phyloP scores from a whole-genome alignment of 345 rosid genomes.

The Barbarea vulgaris region DNA sequence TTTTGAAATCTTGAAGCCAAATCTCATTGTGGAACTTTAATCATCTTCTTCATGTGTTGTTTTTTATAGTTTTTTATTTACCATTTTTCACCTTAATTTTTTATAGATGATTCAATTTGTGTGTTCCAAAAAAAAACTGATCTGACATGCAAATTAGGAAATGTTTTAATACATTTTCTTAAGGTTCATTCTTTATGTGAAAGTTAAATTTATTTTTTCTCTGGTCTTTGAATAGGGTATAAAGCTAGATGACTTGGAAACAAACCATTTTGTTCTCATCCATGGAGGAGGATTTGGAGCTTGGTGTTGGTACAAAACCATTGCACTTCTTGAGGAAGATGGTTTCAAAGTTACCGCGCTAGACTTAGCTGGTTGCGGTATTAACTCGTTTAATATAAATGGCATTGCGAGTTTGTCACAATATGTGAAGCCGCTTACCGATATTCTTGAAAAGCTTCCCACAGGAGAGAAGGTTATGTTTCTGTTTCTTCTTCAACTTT shows the following conservation, averaged over 20 bases:
- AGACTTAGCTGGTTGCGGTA: constrained; percentile 93
- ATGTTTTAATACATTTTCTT: neutral
- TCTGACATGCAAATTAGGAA: neutral
- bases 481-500: constrained; percentile 9
- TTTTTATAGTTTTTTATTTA: neutral
- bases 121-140: neutral
- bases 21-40: neutral
- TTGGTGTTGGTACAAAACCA: constrained; percentile 99
- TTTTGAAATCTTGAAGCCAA: neutral
- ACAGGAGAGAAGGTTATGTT: constrained; percentile 72
- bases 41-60: neutral
- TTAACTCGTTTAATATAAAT: constrained; percentile 71
- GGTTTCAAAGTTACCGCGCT: constrained; percentile 90
- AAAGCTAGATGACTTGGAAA: constrained; percentile 76
- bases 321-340: constrained; percentile 85
- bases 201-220: neutral
- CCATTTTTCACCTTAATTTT: neutral
- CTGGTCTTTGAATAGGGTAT: constrained; percentile 52
- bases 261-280: constrained; percentile 80
- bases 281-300: constrained; percentile 99
- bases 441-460: constrained; percentile 69
- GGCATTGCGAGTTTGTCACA: constrained; percentile 71
- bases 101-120: neutral
- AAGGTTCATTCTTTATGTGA: neutral
- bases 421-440: constrained; percentile 82